phyloP scores from a whole-genome alignment of 208 protist genomes.

The Acanthamoeba castellanii region DNA sequence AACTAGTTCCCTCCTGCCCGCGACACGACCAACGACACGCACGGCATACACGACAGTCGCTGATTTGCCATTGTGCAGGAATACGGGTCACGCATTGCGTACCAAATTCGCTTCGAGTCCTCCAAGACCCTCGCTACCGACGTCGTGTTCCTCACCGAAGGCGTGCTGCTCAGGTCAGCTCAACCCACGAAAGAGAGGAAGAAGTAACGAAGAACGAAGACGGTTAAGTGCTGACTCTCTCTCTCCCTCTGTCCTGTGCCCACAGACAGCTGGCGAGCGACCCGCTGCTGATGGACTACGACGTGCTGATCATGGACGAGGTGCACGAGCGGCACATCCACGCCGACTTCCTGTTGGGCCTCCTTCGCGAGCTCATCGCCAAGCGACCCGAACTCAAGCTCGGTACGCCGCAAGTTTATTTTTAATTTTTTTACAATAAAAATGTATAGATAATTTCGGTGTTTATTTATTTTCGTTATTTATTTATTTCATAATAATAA shows the following conservation, averaged over 20 bases:
- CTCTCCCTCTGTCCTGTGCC: too few species aligned
- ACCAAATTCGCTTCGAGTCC: constrained; percentile 82
- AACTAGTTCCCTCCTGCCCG: too few species aligned
- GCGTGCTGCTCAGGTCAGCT: constrained; percentile 74
- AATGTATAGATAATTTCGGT: too few species aligned
- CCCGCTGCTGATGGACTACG: constrained; percentile 86
- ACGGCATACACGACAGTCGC: too few species aligned
- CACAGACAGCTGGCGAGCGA: constrained; percentile 77
- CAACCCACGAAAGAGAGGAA: not conserved
- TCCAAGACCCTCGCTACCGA: constrained; percentile 51
- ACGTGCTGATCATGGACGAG: constrained; percentile 94
- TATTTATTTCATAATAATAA: too few species aligned
- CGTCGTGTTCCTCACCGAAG: constrained; percentile 83
- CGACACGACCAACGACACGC: not conserved
- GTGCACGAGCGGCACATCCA: constrained; percentile 95
- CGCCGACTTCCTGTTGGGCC: constrained; percentile 98
- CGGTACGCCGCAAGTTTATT: too few species aligned
- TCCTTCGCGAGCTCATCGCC: constrained; percentile 92
- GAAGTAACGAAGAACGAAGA: not conserved
- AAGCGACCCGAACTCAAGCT: constrained; percentile 97
- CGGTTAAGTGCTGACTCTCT: not conserved
- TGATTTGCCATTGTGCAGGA: too few species aligned
- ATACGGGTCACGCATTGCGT: constrained; percentile 75
- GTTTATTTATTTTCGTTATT: too few species aligned
- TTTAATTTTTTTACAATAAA: too few species aligned